Percentiles rank a stretch among this genome's conserved stretches.
These are phyloP conservation scores for Jatropha podagrica DNA, from an alignment of 441 rosid species.

Conservation along the genomic window DNA sequence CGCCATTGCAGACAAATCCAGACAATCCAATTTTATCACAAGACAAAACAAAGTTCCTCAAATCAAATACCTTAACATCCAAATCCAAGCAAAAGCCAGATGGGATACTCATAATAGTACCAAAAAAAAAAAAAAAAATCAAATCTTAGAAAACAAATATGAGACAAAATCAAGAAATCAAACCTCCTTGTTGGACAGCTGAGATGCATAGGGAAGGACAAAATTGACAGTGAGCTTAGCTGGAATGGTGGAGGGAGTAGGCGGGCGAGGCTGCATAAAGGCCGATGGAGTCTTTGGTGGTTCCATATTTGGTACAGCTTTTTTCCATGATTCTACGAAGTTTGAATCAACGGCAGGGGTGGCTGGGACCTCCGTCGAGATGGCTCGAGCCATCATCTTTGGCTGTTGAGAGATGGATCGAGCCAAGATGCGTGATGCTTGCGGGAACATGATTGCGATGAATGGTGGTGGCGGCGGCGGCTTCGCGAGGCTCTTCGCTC, in stretches of 20 bases:
- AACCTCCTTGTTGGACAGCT: conserved; percentile 54
- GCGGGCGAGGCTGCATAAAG: conserved; percentile 48
- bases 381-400: conserved; percentile 34
- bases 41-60: too few species aligned
- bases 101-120: not conserved
- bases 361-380: conserved; percentile 45
- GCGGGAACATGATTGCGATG: conserved; percentile 51
- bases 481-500: not conserved
- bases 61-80: conserved; percentile 4
- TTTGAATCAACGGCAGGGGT: conserved; percentile 28
- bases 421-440: conserved; percentile 57
- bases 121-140: conserved; percentile 17
- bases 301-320: conserved; percentile 44
- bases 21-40: not conserved
- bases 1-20: not conserved
- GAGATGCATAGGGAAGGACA: conserved; percentile 61
- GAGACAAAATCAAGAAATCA: conserved; percentile 4
- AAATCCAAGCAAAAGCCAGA: conserved; percentile 32
- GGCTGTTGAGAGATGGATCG: conserved; percentile 34
- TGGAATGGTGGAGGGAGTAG: conserved; percentile 53
- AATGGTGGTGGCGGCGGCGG: conserved; percentile 16
- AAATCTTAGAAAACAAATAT: not conserved
- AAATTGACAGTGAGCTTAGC: conserved; percentile 65
- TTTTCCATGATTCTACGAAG: conserved; percentile 52
- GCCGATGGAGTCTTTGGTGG: conserved; percentile 57